phyloP scores from a whole-genome alignment of 176 grass and related monocot species.

The Cocos nucifera region DNA sequence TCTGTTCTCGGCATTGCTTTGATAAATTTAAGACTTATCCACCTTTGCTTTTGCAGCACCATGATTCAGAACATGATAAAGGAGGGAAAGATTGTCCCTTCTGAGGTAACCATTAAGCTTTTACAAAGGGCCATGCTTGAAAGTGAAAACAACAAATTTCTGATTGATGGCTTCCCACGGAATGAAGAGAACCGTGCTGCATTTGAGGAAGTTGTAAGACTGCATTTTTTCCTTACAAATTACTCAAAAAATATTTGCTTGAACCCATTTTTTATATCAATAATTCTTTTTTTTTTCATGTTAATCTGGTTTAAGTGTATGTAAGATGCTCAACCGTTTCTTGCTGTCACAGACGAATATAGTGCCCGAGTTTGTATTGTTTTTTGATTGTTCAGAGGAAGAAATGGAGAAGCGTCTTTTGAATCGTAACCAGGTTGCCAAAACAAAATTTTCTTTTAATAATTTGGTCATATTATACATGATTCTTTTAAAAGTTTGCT shows the following conservation, averaged over 20 bases:
- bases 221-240: background rate
- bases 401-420: conserved; percentile 88
- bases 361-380: conserved; percentile 60
- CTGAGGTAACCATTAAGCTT: conserved; percentile 86
- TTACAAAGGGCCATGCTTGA: conserved; percentile 71
- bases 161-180: conserved; percentile 86
- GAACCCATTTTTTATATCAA: background rate
- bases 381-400: conserved; percentile 86
- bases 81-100: conserved; percentile 87
- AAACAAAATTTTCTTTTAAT: background rate
- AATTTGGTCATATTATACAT: background rate
- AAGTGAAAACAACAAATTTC: conserved; percentile 65
- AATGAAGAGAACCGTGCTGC: conserved; percentile 93
- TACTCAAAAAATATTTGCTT: background rate
- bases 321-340: conserved; percentile 10
- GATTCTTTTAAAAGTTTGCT: background rate
- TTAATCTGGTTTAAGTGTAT: background rate
- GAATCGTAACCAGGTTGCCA: conserved; percentile 71
- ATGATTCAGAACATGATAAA: conserved; percentile 99
- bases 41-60: conserved; percentile 40
- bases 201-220: conserved; percentile 69
- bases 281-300: background rate
- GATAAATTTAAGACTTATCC: too few relatives aligned
- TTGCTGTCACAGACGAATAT: conserved; percentile 64
- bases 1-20: too few relatives aligned